phyloP scores from a whole-genome alignment of 208 protist species.

The Naegleria lovaniensis region DNA sequence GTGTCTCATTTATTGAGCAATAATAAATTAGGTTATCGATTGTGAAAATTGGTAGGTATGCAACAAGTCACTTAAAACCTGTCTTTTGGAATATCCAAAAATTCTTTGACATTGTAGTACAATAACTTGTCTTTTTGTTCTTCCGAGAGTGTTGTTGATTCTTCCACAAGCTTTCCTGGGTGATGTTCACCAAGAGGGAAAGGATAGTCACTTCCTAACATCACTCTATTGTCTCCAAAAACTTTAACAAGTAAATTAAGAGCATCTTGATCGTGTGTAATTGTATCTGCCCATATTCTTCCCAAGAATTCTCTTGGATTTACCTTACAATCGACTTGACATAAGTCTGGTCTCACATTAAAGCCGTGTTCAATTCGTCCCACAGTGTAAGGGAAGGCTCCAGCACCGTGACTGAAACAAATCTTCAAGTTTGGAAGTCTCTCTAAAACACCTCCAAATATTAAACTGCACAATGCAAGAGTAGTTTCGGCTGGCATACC shows the following conservation, averaged over 20 bases:
- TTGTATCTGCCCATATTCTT: constrained; percentile 63
- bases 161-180: constrained; percentile 38
- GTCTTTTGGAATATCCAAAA: constrained; percentile 23
- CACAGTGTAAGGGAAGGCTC: constrained; percentile 62
- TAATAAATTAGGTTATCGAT: too few species aligned
- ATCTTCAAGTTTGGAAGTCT: constrained; percentile 53
- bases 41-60: too few species aligned
- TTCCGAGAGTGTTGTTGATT: not conserved
- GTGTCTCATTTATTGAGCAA: too few species aligned
- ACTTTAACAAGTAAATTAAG: constrained; percentile 56
- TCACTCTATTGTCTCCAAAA: constrained; percentile 52
- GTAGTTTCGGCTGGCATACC: constrained; percentile 70
- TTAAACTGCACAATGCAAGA: constrained; percentile 61
- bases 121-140: constrained; percentile 25
- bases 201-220: constrained; percentile 58
- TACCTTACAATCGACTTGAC: constrained; percentile 42
- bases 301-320: constrained; percentile 47
- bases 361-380: constrained; percentile 60
- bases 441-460: constrained; percentile 64
- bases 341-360: constrained; percentile 63
- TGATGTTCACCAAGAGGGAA: constrained; percentile 50
- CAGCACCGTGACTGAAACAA: constrained; percentile 57
- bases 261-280: constrained; percentile 56
- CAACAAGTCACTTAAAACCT: constrained; percentile 3
- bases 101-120: not conserved